Evolutionary conservation across 768 basidiomycete species (phyloP), one percentile per base, ranked within the genome.

Genomic region (Rhodotorula babjevae): DNA sequence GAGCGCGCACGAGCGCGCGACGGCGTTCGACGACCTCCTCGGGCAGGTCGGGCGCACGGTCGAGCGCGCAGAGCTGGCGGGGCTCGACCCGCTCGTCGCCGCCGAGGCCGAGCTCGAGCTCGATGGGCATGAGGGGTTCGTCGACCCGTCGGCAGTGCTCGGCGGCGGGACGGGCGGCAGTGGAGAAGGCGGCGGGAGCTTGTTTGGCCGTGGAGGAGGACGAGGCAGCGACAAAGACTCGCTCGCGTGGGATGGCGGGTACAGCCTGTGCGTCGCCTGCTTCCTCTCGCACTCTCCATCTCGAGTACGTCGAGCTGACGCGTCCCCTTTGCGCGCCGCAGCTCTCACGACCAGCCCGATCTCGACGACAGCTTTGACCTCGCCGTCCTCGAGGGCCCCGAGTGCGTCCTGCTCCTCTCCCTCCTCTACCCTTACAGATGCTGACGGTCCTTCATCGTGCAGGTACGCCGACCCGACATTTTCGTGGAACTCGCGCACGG

Each of bases 41-140:
- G 42, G 60, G 44, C 60, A 60, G 4, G 61, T 61, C 15, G 67
- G 67, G 19, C 60, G 60, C 23, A 68, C 53, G 60, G 60, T 68
- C 52, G 27, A 29, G 7, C 6, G 42, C 4, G 25, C 67, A 6
- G 40, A 50, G 52, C 31, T 18, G 36, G 21, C 58, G 12, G 53
- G 53, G 12, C 2, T 25, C 44, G 50, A 36, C 44, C 29, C 42
- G 31, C 29, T 27, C 47, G 4, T 47, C 5, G 29, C 53, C n/a
- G 53, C 53, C 15, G 50, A 52, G 50, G 50, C 25, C 4, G 50
- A 23, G 19, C 19, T 23, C 4, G 50, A 23, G 19, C 19, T 23
- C 19, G 33, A 6, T 19, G 53, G 25, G 29, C 15, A 23, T 10
- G 27, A 29, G 55, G 27, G 31, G 31, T 25, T 33, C 15, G 33